phyloP scores from a whole-genome alignment of 2,329 filamentous ascomycete species.

The Fusarium tricinctum region DNA sequence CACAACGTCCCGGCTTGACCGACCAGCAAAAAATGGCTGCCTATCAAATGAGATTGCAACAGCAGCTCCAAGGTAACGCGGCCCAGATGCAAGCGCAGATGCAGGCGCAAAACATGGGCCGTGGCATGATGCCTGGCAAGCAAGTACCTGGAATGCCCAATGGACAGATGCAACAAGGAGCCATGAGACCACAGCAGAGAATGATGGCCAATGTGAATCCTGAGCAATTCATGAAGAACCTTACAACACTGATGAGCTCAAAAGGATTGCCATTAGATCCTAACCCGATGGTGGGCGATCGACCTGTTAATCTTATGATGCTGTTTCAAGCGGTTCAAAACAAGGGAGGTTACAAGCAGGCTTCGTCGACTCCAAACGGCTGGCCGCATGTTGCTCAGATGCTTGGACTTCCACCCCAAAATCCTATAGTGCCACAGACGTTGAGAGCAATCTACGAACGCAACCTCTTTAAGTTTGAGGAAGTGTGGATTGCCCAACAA shows the following conservation, averaged over 20 bases:
- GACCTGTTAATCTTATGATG: constrained; percentile 79
- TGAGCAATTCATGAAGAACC: constrained; percentile 80
- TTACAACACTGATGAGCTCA: constrained; percentile 82
- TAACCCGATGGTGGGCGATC: constrained; percentile 80
- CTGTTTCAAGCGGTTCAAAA: constrained; percentile 81
- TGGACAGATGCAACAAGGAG: constrained; percentile 67
- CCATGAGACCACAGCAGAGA: constrained; percentile 65
- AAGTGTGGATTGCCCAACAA: constrained; percentile 71
- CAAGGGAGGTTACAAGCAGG: constrained; percentile 82
- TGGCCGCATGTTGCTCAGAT: constrained; percentile 81
- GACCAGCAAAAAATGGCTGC: constrained; percentile 81
- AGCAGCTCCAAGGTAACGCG: constrained; percentile 74
- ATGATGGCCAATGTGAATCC: constrained; percentile 64
- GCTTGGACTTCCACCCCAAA: constrained; percentile 73
- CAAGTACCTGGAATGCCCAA: constrained; percentile 65
- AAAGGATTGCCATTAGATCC: constrained; percentile 80
- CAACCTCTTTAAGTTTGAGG: constrained; percentile 83
- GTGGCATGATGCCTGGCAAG: constrained; percentile 68
- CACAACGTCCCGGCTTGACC: constrained; percentile 55
- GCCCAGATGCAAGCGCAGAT: constrained; percentile 67
- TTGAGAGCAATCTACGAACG: constrained; percentile 81
- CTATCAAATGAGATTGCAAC: constrained; percentile 87
- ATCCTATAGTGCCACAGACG: constrained; percentile 76
- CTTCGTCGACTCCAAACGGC: constrained; percentile 75
- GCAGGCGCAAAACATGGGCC: constrained; percentile 62